A percentile compares a stretch with the other conserved stretches of the same genome.
These are phyloP conservation scores for Ophiocordyceps camponoti-floridani DNA, from an alignment of 2,329 filamentous ascomycete species.

Conservation along the genomic window DNA sequence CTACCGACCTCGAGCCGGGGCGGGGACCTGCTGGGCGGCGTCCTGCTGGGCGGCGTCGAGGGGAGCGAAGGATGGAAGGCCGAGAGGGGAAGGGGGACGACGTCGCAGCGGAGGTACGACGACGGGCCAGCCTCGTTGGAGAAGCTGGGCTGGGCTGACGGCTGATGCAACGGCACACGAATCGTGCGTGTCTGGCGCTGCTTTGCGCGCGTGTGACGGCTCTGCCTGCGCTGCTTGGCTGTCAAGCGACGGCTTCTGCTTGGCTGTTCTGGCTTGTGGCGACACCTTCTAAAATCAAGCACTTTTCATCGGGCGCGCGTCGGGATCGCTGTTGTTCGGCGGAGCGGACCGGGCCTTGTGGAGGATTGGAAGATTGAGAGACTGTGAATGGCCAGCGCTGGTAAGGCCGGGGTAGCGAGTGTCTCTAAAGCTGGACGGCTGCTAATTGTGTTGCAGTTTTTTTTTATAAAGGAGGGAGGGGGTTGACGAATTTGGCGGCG, in stretches of 20 bases:
- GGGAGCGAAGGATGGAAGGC: background rate
- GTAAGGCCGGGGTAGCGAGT: conserved; percentile 2
- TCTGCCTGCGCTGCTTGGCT: background rate
- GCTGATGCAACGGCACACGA: background rate
- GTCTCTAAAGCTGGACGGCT: conserved; percentile 1
- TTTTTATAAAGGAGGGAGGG: background rate
- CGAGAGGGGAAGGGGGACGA: background rate
- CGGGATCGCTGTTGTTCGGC: background rate
- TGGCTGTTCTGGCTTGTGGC: background rate
- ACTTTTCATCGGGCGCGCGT: background rate
- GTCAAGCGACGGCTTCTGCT: background rate
- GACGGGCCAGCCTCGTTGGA: background rate
- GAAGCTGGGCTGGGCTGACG: background rate
- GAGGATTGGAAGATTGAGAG: conserved; percentile 3
- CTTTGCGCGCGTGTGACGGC: background rate
- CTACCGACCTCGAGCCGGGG: conserved; percentile 3
- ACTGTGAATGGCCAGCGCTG: conserved; percentile 6
- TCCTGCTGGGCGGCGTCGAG: background rate
- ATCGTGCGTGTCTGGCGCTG: background rate
- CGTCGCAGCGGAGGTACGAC: background rate
- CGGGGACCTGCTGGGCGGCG: too few species aligned
- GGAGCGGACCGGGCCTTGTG: conserved; percentile 6
- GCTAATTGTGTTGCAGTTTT: background rate
- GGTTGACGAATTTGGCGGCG: conserved; percentile 3
- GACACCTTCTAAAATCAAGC: too few species aligned